A percentile compares a stretch with the other conserved stretches of the same genome.
Evolutionary conservation across 208 protist species (phyloP).

Genomic region (Trypanosoma grayi): DNA sequence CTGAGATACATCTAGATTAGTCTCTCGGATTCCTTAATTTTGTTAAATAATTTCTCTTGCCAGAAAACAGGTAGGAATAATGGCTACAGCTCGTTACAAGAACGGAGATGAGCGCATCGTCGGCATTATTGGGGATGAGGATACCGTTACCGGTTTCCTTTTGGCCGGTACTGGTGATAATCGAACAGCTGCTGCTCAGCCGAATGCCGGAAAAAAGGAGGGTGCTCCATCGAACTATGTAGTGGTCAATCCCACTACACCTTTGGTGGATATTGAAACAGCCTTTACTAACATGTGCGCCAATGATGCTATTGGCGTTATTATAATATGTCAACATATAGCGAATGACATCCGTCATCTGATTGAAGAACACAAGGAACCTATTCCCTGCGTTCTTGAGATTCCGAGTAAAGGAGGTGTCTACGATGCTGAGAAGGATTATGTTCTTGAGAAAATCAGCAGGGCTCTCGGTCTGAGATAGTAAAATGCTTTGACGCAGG

Average conservation of each 20-base stretch:
- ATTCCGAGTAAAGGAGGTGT: slow-evolving; percentile 96
- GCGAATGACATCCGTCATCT: slow-evolving; percentile 95
- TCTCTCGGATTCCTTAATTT: too few relatives aligned
- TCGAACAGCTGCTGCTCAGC: slow-evolving; percentile 34
- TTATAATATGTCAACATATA: slow-evolving; percentile 96
- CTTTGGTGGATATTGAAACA: slow-evolving; percentile 88
- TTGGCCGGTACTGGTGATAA: slow-evolving; percentile 95
- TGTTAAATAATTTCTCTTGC: not conserved
- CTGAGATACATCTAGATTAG: too few relatives aligned
- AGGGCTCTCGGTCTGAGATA: slow-evolving; percentile 68
- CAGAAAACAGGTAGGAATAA: not conserved
- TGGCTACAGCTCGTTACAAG: slow-evolving; percentile 41
- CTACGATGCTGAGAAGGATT: slow-evolving; percentile 96
- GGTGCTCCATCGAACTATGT: slow-evolving; percentile 83
- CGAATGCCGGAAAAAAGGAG: slow-evolving; percentile 22
- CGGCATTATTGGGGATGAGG: slow-evolving; percentile 93
- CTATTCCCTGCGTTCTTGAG: slow-evolving; percentile 95
- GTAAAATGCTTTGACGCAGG: not conserved
- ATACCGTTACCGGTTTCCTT: slow-evolving; percentile 97
- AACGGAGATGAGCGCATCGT: slow-evolving; percentile 83
- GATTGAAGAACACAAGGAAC: slow-evolving; percentile 87
- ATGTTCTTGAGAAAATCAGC: slow-evolving; percentile 90
- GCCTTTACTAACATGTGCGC: slow-evolving; percentile 90
- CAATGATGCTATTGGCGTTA: slow-evolving; percentile 91
- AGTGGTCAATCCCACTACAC: slow-evolving; percentile 89